A percentile compares a stretch with the other conserved stretches of the same genome.
Evolutionary conservation across 352 stramenopile species (phyloP).

Genomic region (Phytophthora cryptogea): DNA sequence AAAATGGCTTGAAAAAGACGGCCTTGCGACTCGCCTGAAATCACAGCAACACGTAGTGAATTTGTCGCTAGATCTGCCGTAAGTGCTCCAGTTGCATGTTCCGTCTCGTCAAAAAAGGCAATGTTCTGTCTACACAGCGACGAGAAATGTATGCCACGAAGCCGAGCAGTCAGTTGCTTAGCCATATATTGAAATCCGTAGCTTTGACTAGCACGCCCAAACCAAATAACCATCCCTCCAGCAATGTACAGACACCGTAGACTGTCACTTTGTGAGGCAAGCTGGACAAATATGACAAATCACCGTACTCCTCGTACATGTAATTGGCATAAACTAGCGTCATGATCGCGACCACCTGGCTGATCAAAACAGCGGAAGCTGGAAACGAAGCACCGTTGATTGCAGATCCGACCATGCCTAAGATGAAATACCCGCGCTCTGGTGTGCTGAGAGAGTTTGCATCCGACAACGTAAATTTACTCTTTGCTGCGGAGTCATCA

Average conservation of each 20-base stretch:
- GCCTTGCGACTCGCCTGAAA: conserved; percentile 49
- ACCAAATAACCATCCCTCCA: conserved; percentile 26
- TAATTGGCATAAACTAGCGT: conserved; percentile 33
- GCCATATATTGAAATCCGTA: conserved; percentile 49
- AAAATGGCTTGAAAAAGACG: conserved; percentile 54
- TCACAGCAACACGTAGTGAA: conserved; percentile 43
- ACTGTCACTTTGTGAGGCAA: conserved; percentile 29
- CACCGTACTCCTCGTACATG: conserved; percentile 15
- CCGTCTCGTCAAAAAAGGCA: conserved; percentile 69
- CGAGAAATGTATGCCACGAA: conserved; percentile 43
- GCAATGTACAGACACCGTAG: conserved; percentile 37
- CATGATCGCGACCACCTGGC: conserved; percentile 35
- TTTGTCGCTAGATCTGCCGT: conserved; percentile 68
- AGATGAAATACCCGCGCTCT: conserved; percentile 35
- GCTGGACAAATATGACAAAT: conserved; percentile 23
- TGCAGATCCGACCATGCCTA: conserved; percentile 26
- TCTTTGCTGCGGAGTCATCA: neutral
- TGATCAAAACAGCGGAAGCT: conserved; percentile 29
- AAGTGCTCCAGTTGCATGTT: conserved; percentile 63
- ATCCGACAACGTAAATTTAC: conserved; percentile 23
- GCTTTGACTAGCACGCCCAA: conserved; percentile 22
- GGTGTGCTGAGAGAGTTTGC: conserved; percentile 21
- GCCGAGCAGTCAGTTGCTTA: conserved; percentile 48
- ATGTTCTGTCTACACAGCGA: conserved; percentile 52
- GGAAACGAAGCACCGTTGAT: conserved; percentile 38